Evolutionary conservation across 441 rosid genomes (phyloP).

Genomic region (Breynia disticha): DNA sequence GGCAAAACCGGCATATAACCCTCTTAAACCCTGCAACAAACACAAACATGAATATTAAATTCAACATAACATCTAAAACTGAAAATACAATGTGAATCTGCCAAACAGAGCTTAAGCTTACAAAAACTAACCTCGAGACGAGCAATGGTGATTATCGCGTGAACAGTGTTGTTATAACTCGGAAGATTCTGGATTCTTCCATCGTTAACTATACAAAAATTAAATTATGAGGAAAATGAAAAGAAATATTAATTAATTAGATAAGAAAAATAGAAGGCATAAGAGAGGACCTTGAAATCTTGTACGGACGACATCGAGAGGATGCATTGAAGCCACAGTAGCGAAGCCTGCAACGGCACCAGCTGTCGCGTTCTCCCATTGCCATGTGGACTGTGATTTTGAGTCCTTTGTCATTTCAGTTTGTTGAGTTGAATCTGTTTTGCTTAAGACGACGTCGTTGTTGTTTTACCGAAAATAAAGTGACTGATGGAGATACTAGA

Average conservation of each 20-base stretch:
- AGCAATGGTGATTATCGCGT: constrained; percentile 65
- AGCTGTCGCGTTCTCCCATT: constrained; percentile 84
- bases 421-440: too few species aligned
- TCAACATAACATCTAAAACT: neutral
- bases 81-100: neutral
- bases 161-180: constrained; percentile 65
- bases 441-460: too few species aligned
- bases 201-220: constrained; percentile 43
- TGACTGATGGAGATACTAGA: too few species aligned
- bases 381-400: constrained; percentile 31
- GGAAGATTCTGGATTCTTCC: constrained; percentile 60
- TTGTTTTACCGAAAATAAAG: too few species aligned
- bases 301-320: constrained; percentile 88
- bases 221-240: constrained; percentile 1
- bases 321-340: constrained; percentile 73
- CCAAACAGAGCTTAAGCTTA: neutral
- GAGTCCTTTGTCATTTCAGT: too few species aligned
- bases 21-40: constrained; percentile 46
- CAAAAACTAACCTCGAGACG: constrained; percentile 55
- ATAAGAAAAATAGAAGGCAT: neutral
- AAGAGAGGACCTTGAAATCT: constrained; percentile 67
- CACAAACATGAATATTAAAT: neutral
- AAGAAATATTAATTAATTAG: constrained; percentile 3
- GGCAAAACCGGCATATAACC: constrained; percentile 81
- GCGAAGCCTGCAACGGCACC: constrained; percentile 87